These are phyloP conservation scores for Ascochyta viciae-villosae DNA, from an alignment of 2,329 filamentous ascomycete species.

Conservation along the genomic window DNA sequence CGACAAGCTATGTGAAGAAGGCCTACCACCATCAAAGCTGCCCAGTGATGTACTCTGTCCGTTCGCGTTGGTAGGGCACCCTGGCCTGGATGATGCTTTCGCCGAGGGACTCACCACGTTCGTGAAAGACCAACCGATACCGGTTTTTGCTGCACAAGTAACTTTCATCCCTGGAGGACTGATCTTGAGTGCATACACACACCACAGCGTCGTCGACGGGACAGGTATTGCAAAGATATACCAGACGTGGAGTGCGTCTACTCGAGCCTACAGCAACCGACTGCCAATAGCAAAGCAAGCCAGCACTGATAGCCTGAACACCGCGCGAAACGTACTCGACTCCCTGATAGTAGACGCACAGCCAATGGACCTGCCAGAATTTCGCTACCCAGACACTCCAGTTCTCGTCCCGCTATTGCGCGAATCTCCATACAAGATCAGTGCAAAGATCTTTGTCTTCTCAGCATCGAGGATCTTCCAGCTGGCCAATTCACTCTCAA, in stretches of 20 bases:
- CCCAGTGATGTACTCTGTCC: conserved; percentile 21
- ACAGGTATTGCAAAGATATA: conserved; percentile 23
- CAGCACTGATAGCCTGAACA: background rate
- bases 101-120: conserved; percentile 17
- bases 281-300: background rate
- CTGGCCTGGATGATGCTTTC: conserved; percentile 22
- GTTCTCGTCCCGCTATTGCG: background rate
- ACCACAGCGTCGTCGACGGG: conserved; percentile 34
- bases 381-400: background rate
- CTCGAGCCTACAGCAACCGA: background rate
- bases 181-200: conserved; percentile 34
- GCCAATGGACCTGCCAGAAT: conserved; percentile 1
- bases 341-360: background rate
- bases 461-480: background rate
- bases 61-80: conserved; percentile 16
- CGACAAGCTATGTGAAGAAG: background rate
- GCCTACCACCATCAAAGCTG: conserved; percentile 18
- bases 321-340: conserved; percentile 1
- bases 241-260: conserved; percentile 19
- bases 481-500: background rate
- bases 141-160: conserved; percentile 31
- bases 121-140: conserved; percentile 15
- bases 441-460: conserved; percentile 4
- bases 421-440: background rate
- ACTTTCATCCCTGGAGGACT: conserved; percentile 39